A percentile compares a stretch with the other conserved stretches of the same genome.
phyloP scores from a whole-genome alignment of 371 early-diverging fungal species.

The Mucor velutinosus region DNA sequence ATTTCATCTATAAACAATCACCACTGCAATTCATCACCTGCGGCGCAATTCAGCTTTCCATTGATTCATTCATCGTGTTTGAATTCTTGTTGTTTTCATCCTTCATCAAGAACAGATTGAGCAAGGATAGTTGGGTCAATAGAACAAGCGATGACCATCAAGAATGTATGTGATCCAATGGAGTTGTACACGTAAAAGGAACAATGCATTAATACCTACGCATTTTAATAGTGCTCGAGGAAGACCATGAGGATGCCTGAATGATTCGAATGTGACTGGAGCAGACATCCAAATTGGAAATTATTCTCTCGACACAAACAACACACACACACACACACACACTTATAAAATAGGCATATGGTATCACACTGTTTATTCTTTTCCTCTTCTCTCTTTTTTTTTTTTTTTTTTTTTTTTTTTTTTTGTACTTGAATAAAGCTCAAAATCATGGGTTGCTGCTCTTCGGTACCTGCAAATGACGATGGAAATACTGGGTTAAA shows the following conservation, averaged over 20 bases:
- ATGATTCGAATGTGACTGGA: not conserved
- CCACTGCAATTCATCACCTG: conserved; percentile 70
- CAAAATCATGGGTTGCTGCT: conserved; percentile 20
- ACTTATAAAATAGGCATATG: not conserved
- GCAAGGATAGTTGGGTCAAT: conserved; percentile 6
- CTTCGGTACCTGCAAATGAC: conserved; percentile 15
- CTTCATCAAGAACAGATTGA: conserved; percentile 16
- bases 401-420: conserved; percentile 5
- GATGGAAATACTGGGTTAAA: not conserved
- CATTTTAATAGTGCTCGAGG: conserved; percentile 5
- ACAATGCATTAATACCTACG: not conserved
- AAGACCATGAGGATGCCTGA: not conserved
- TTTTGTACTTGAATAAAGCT: not conserved
- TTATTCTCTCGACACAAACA: conserved; percentile 1
- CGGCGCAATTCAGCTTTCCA: conserved; percentile 61
- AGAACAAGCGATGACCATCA: not conserved
- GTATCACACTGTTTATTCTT: not conserved
- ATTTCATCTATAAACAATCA: conserved; percentile 55
- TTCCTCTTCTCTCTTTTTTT: not conserved
- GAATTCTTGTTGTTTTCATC: conserved; percentile 57
- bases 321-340: not conserved
- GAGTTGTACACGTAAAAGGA: not conserved
- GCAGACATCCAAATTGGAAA: not conserved
- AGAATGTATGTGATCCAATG: conserved; percentile 9
- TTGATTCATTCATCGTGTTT: conserved; percentile 59